phyloP scores from a whole-genome alignment of 345 rosid genomes.

The Linum usitatissimum region DNA sequence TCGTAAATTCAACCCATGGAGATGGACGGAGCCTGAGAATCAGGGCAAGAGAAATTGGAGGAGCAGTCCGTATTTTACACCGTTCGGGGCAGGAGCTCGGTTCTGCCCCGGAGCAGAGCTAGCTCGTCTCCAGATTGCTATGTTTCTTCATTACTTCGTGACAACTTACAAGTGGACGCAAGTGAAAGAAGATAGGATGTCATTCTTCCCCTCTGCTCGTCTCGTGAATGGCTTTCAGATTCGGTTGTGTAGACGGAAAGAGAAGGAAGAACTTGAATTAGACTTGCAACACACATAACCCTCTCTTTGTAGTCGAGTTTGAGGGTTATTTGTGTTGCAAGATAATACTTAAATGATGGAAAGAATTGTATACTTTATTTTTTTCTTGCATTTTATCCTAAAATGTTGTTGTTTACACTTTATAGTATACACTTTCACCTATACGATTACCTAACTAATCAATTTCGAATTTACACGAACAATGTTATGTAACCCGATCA shows the following conservation, averaged over 20 bases:
- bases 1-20: constrained; percentile 62
- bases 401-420: too few species aligned
- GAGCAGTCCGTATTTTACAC: constrained; percentile 46
- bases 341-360: neutral
- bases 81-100: constrained; percentile 84
- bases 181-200: constrained; percentile 52
- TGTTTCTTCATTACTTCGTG: constrained; percentile 60
- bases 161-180: constrained; percentile 69
- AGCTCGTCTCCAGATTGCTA: constrained; percentile 79
- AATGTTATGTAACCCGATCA: too few species aligned
- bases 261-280: neutral
- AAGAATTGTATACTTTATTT: neutral
- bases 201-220: constrained; percentile 83
- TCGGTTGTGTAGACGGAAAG: constrained; percentile 25
- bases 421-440: too few species aligned
- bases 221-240: constrained; percentile 73
- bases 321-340: neutral
- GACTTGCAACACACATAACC: neutral
- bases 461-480: too few species aligned
- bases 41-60: constrained; percentile 85
- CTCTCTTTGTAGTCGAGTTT: neutral
- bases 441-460: too few species aligned
- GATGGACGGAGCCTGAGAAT: constrained; percentile 73
- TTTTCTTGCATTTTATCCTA: neutral
- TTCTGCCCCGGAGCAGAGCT: constrained; percentile 87